Evolutionary conservation across 805 yeast genomes (phyloP), one percentile per base, ranked within the genome.

Genomic region (Yarrowia sp.): DNA sequence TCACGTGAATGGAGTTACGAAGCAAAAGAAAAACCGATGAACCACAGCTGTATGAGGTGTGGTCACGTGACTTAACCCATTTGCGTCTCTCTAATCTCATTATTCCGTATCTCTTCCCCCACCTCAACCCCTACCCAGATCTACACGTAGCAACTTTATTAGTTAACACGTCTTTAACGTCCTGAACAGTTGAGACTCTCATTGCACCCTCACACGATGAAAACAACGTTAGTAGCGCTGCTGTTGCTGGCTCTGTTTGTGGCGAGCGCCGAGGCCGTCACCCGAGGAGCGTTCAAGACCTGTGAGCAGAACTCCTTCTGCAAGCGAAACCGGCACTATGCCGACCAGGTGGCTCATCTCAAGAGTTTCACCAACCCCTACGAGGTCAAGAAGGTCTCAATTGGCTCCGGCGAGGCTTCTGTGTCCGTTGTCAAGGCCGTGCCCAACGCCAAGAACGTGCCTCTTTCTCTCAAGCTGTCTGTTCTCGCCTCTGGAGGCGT

Each of bases 261-360:
- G 46, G 49, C 49, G 30, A 9, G 24, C 36, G 12, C 24, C 30
- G 58, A 63, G 60, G 67, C 67, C 12, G 67, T 63, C 17, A 50
- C 56, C 13, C 56, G 58, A 17, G 56, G 58, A 1, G 36, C 58
- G 12, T 89, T 92, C 81, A 90, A 91, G 74, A 85, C 82, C 14
- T 93, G 98, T 76, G 85, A 81, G 7, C 88, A 89, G 73, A 84
- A 92, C 17, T 96, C 97, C 8, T 92, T 93, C 75, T 93, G 98
- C 75, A 78, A 82, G 61, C 83, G 98, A 76, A 91, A 93, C 73
- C 80, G 94, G 67, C 86, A 85, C 68, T 91, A 84, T 74, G 90
- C 91, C 1, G 69, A 74, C 2, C 75, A 80, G 55, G 79, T 84
- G 7, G 68, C 70, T 7, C 71, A 71, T 71, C 0, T 68, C 58